A percentile compares a stretch with the other conserved stretches of the same genome.
phyloP scores from a whole-genome alignment of 441 rosid species.

The Adansonia rubrostipa region DNA sequence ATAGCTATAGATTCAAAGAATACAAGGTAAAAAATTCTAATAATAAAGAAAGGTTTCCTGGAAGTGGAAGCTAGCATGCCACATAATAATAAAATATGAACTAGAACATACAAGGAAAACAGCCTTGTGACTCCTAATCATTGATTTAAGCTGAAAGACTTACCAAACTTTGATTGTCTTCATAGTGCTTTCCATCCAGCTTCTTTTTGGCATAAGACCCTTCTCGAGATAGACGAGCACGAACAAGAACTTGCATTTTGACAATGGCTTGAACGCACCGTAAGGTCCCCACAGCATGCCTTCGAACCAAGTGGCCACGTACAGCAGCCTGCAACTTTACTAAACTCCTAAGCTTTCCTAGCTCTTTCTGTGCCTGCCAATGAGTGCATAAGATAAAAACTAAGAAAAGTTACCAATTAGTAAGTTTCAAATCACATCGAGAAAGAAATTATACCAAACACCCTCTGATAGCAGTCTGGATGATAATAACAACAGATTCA shows the following conservation, averaged over 20 bases:
- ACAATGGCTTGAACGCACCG: slow-evolving; percentile 84
- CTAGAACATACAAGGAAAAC: neutral
- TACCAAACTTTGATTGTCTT: slow-evolving; percentile 23
- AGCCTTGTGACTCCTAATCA: neutral
- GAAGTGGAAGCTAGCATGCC: slow-evolving; percentile 9
- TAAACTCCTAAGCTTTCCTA: slow-evolving; percentile 67
- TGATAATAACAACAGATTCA: slow-evolving; percentile 24
- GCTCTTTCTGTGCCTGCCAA: slow-evolving; percentile 66
- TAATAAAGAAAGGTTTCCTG: slow-evolving; percentile 8
- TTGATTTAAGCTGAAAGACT: neutral
- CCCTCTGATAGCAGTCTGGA: slow-evolving; percentile 33
- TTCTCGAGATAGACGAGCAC: slow-evolving; percentile 53
- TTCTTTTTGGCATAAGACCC: slow-evolving; percentile 24
- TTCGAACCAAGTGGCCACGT: slow-evolving; percentile 90
- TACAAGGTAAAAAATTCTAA: neutral
- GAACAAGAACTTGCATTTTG: slow-evolving; percentile 88
- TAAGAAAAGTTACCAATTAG: slow-evolving; percentile 19
- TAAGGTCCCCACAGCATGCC: slow-evolving; percentile 81
- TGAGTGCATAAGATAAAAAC: slow-evolving; percentile 23
- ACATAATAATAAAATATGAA: slow-evolving; percentile 2
- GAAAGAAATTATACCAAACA: slow-evolving; percentile 20
- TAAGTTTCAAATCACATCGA: neutral
- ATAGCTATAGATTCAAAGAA: slow-evolving; percentile 12
- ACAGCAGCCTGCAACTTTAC: slow-evolving; percentile 91
- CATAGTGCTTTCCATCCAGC: slow-evolving; percentile 5